Evolutionary conservation across 2,329 filamentous ascomycete genomes (phyloP), one percentile per base, ranked within the genome.

Genomic region (Colletotrichum magnum): DNA sequence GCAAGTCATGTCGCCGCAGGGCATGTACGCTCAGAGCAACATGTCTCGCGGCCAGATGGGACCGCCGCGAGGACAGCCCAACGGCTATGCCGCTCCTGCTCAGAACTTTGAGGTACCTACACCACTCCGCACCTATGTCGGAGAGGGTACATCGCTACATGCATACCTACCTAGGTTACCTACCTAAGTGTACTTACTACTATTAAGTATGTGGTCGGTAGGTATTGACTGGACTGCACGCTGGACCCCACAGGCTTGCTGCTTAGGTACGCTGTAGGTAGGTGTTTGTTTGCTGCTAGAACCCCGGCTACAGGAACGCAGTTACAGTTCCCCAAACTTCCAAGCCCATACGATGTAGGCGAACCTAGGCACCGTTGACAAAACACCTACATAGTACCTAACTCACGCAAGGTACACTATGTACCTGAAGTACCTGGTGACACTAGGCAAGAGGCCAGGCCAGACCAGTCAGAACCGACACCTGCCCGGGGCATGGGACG

Each of bases 1-100:
- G 36, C 67, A 68, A 50, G 26, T 58, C 28, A 69, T 69, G 54
- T 65, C 63, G 28, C 48, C 59, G 12, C 67, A 69, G 18, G 62
- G 62, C 56, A 69, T 69, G 56, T 69, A 69, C 28, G 63, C 56
- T 41, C 67, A 69, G 26, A 69, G 56, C 62, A 69, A 69, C 45
- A 69, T 69, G 67, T 69, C 62, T n/a, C 62, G 57, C 21, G 62
- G 67, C 36, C 64, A 68, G 21, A 53, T 64, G 62, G 67, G 56
- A 21, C 39, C 63, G 10, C 51, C 62, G 6, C 51, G 62, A 1
- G 67, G 56, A 32, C 67, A 60, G 32, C 54, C 61, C 2, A 65
- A 59, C 15, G 61, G 48, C 21, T 69, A 69, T 18, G 61, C 39
- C n/a, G 39, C 50, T n/a, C 52, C 48, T 6, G 61, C 39, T 28